Percentiles rank a stretch among this genome's conserved stretches.
Evolutionary conservation across 306 rosid species (phyloP).

Genomic region (Quercus rubra): DNA sequence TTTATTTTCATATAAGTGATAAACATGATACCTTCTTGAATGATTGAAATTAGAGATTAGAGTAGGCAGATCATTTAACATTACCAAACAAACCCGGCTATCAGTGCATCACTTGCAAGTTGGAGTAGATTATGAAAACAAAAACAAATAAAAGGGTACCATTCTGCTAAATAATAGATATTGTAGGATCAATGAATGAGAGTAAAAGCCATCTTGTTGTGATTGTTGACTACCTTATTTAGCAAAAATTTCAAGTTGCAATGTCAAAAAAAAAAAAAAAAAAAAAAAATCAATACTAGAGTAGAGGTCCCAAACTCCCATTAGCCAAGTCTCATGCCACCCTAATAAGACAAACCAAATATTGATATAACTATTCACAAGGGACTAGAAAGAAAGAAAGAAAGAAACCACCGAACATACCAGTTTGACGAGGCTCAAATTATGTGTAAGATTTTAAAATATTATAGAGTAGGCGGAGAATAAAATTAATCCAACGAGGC

Average conservation of each 20-base stretch:
- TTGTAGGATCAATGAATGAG: neutral
- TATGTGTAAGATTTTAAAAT: constrained; percentile 15
- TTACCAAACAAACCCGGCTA: neutral
- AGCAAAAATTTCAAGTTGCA: neutral
- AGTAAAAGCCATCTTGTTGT: neutral
- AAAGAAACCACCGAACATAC: constrained; percentile 21
- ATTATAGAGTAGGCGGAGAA: constrained; percentile 19
- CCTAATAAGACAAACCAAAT: constrained; percentile 8
- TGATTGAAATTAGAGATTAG: too few species aligned
- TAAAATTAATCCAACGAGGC: constrained; percentile 27
- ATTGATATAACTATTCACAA: constrained; percentile 22
- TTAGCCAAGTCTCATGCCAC: neutral
- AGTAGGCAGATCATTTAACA: neutral
- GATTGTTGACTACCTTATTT: neutral
- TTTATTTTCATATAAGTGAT: too few species aligned
- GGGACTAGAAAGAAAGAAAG: constrained; percentile 1
- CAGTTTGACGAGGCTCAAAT: constrained; percentile 48
- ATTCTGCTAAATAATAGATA: neutral
- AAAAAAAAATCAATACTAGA: too few species aligned
- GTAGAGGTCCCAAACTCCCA: constrained; percentile 20
- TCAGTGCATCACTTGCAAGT: neutral
- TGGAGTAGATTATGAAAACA: neutral
- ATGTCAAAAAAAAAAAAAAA: neutral
- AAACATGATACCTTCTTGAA: too few species aligned
- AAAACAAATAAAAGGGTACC: neutral